Conservation (phyloP, 352 stramenopile species). For the Globisporangium radiosum region DNA sequence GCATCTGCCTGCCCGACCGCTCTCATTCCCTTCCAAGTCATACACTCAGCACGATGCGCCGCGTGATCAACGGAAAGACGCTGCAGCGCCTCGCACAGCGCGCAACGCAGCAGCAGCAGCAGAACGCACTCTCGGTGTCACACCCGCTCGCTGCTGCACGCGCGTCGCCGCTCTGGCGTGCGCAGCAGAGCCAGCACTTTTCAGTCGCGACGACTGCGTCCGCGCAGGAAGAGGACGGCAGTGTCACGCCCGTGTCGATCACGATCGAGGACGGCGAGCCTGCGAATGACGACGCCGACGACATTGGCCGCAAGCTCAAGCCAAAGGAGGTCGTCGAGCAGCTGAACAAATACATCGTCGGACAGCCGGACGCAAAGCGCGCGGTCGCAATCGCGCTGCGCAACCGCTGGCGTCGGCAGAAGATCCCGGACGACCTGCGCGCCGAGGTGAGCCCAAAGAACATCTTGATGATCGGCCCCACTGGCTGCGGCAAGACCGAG, state of each 20-base stretch:
- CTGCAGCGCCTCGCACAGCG: slow-evolving; percentile 34
- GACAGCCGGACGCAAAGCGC: slow-evolving; percentile 95
- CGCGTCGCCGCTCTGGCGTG: slow-evolving; percentile 6
- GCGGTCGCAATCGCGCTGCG: slow-evolving; percentile 97
- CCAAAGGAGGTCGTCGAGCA: slow-evolving; percentile 91
- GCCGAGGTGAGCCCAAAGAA: slow-evolving; percentile 97
- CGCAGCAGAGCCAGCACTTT: slow-evolving; percentile 14
- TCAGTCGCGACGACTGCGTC: slow-evolving; percentile 30
- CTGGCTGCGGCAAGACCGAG: slow-evolving; percentile 98
- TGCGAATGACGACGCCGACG: slow-evolving; percentile 23
- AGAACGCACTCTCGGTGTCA: not conserved
- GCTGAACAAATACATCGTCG: slow-evolving; percentile 97
- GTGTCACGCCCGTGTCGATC: slow-evolving; percentile 12
- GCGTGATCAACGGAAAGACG: slow-evolving; percentile 30
- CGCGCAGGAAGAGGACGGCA: slow-evolving; percentile 18
- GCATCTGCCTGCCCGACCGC: not conserved
- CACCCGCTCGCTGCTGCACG: slow-evolving; percentile 1
- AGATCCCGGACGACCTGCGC: slow-evolving; percentile 90
- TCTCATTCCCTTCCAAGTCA: not conserved
- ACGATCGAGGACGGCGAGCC: slow-evolving; percentile 17
- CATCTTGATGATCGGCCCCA: slow-evolving; percentile 99
- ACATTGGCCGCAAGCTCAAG: slow-evolving; percentile 84
- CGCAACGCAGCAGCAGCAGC: slow-evolving; percentile 9
- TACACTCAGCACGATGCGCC: slow-evolving; percentile 35
- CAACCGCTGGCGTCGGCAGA: slow-evolving; percentile 97